phyloP scores from a whole-genome alignment of 257 asterid genomes.

The Nicotiana undulata region DNA sequence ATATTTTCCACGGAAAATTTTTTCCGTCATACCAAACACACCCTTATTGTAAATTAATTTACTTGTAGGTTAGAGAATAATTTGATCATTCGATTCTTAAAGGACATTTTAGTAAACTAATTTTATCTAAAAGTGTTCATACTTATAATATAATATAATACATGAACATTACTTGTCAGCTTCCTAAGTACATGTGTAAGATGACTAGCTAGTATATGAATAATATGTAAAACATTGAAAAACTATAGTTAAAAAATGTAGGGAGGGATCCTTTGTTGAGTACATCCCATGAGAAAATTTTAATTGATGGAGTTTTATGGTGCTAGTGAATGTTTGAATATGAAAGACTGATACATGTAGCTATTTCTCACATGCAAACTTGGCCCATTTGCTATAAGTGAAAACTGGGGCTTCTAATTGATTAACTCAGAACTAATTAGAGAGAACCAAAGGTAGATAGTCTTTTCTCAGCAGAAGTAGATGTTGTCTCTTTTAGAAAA shows the following conservation, averaged over 20 bases:
- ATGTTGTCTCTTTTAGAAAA: neutral
- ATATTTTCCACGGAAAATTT: too few species aligned
- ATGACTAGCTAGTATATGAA: neutral
- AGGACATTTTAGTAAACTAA: too few species aligned
- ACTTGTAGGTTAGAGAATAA: too few species aligned
- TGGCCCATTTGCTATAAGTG: slow-evolving; percentile 9
- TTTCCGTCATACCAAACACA: too few species aligned
- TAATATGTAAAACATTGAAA: neutral
- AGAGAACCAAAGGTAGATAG: neutral
- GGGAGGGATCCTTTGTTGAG: slow-evolving; percentile 18
- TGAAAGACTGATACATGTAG: slow-evolving; percentile 14
- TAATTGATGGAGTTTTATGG: neutral
- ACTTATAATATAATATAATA: too few species aligned
- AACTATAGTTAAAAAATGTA: neutral
- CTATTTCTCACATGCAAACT: neutral
- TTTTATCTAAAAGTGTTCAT: too few species aligned
- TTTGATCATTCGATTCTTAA: too few species aligned
- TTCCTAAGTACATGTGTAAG: slow-evolving; percentile 8
- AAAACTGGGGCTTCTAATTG: neutral
- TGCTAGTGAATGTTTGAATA: slow-evolving; percentile 5
- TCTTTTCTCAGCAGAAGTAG: neutral
- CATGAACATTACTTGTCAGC: slow-evolving; percentile 12
- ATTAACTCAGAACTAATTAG: neutral
- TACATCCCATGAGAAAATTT: slow-evolving; percentile 6
- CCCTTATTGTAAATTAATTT: too few species aligned